phyloP scores from a whole-genome alignment of 2,329 filamentous ascomycete species.

The Septoria linicola region DNA sequence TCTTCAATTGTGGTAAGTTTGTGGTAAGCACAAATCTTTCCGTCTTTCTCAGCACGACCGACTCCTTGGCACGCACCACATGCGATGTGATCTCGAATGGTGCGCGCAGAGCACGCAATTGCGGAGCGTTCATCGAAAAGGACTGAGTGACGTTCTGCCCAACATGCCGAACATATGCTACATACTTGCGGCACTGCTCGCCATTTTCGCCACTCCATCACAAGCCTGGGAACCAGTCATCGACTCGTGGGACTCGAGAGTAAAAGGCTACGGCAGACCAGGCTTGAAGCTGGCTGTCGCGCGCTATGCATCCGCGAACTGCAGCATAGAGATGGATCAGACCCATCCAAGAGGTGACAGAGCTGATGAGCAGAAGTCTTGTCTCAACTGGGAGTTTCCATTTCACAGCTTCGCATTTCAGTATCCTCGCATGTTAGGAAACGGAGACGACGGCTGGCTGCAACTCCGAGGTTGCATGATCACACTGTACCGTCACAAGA shows the following conservation, averaged over 20 bases:
- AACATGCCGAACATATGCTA: background rate
- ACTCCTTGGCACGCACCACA: no score
- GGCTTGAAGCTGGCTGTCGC: conserved; percentile 7
- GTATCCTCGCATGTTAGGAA: background rate
- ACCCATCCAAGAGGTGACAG: background rate
- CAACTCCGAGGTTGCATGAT: background rate
- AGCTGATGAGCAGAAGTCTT: background rate
- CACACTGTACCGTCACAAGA: background rate
- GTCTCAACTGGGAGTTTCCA: conserved; percentile 1
- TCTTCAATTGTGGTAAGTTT: no score
- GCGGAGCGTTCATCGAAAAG: background rate
- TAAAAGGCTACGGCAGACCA: background rate
- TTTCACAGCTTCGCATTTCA: conserved; percentile 5
- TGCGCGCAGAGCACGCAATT: no score
- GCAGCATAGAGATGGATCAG: conserved; percentile 1
- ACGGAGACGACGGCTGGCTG: background rate
- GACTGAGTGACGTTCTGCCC: no score
- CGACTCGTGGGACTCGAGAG: conserved; percentile 5
- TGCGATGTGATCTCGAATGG: no score
- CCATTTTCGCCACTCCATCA: background rate
- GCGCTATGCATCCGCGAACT: background rate
- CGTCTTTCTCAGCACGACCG: no score
- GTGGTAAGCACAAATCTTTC: no score
- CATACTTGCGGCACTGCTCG: background rate
- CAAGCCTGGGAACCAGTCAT: conserved; percentile 4